Evolutionary conservation across 495 filamentous ascomycete genomes (phyloP), one percentile per base, ranked within the genome.

Genomic region (Geopyxis carbonaria): DNA sequence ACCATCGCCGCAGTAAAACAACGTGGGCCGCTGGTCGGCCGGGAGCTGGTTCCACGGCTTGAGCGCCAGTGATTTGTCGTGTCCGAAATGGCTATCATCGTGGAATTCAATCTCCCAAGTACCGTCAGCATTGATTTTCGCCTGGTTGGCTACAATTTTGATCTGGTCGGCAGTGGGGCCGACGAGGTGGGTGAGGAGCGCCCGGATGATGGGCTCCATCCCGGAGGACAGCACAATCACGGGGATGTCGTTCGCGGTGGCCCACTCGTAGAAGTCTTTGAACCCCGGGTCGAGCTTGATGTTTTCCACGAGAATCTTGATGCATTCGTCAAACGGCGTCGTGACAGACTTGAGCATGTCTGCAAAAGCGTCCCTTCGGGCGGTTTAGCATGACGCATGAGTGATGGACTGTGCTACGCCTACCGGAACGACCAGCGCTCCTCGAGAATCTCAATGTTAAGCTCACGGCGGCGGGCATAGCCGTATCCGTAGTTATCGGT

Each of bases 401-500:
- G 9, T 31, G 10, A 29, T 27, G 6, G 18, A 18, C 15, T 23
- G 33, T 24, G 28, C 10, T 32, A 13, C 9, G 21, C 59, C 23
- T 59, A 76, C 71, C 85, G 72, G 63, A 95, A 95, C 29, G 68
- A 66, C 36, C 69, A 62, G 7, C 63, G 69, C 41, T 66, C 69
- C 15, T 72, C 59, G 5, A 94, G 70, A 13, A 84, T 76, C 47
- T 79, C 78, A 24, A 67, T 45, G 60, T 86, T 91, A 35, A 68
- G 66, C 55, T 72, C 56, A 5, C 57, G 60, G 31, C 61, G 63
- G 28, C 69, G 68, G 43, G 66, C 67, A 4, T 57, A 45, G 31
- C 87, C 87, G 51, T 70, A 92, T 38, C 87, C 89, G 16, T 91
- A 67, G 59, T 84, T 91, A 63, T 95, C 89, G 36, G 85, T 93